Percentiles rank a stretch among this genome's conserved stretches.
Evolutionary conservation across 208 protist genomes (phyloP).

Genomic region (Leishmania major): DNA sequence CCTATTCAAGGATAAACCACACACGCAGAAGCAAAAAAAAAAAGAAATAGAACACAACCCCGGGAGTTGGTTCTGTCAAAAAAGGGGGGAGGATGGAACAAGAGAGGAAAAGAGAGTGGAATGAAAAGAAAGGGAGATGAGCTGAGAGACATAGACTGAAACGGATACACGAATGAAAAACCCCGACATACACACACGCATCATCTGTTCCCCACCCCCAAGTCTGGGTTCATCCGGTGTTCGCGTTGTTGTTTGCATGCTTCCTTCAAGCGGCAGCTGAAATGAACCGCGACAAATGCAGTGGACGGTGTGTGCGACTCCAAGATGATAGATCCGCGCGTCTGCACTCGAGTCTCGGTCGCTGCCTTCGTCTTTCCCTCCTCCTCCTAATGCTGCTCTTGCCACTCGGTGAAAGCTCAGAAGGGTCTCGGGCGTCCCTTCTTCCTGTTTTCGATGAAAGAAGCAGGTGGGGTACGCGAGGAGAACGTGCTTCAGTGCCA

Average conservation of each 20-base stretch:
- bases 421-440: not conserved
- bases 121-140: not conserved
- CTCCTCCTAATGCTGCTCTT: not conserved
- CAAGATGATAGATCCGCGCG: not conserved
- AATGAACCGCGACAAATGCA: not conserved
- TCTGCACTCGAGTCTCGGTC: not conserved
- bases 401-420: not conserved
- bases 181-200: not conserved
- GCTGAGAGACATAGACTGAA: not conserved
- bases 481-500: not conserved
- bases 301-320: not conserved
- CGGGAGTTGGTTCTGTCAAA: not conserved
- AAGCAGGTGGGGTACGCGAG: not conserved
- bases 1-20: not conserved
- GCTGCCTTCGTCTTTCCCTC: not conserved
- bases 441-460: constrained; percentile 1
- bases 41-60: not conserved
- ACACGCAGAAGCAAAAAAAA: not conserved
- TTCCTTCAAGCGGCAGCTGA: constrained; percentile 1
- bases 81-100: not conserved
- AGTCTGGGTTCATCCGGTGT: not conserved
- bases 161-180: not conserved
- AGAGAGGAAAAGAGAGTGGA: not conserved
- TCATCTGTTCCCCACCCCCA: not conserved
- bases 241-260: not conserved